Conservation (phyloP, 495 filamentous ascomycete species). For the Pseudoneurospora amorphoporcata region DNA sequence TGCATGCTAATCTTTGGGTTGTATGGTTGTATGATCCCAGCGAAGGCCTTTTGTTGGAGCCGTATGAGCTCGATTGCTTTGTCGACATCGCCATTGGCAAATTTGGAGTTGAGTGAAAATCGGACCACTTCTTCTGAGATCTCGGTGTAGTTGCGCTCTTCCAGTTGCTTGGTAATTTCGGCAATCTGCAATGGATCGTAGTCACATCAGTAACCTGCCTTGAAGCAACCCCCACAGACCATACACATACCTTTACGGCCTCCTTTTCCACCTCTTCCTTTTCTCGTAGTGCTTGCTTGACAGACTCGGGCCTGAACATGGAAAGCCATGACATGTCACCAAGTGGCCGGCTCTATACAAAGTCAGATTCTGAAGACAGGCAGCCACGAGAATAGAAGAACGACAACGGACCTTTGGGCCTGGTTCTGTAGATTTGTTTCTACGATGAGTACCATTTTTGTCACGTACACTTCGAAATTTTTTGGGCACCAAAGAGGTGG, state of each 20-base stretch:
- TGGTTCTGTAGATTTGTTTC: slow-evolving; percentile 36
- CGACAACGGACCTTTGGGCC: slow-evolving; percentile 37
- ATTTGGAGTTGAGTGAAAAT: slow-evolving; percentile 56
- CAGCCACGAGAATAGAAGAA: slow-evolving; percentile 4
- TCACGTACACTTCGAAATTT: slow-evolving; percentile 67
- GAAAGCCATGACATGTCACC: slow-evolving; percentile 36
- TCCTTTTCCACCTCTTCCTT: slow-evolving; percentile 43
- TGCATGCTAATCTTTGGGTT: slow-evolving; percentile 59
- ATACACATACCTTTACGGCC: slow-evolving; percentile 24
- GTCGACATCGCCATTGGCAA: slow-evolving; percentile 59
- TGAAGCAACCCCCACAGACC: background rate
- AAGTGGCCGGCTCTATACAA: slow-evolving; percentile 25
- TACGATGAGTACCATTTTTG: slow-evolving; percentile 44
- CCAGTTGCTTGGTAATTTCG: slow-evolving; percentile 40
- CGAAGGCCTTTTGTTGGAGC: slow-evolving; percentile 66
- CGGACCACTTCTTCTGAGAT: slow-evolving; percentile 53
- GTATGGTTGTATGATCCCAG: slow-evolving; percentile 68
- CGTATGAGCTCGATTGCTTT: slow-evolving; percentile 66
- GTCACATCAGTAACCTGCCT: background rate
- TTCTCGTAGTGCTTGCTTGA: slow-evolving; percentile 42
- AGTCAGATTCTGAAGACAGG: slow-evolving; percentile 12
- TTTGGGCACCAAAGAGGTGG: slow-evolving; percentile 19
- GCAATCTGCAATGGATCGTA: slow-evolving; percentile 37
- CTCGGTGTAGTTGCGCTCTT: slow-evolving; percentile 39
- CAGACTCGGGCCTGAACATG: slow-evolving; percentile 46